Evolutionary conservation across 257 asterid genomes (phyloP), one percentile per base, ranked within the genome.

Genomic region (Scutellaria galericulata): DNA sequence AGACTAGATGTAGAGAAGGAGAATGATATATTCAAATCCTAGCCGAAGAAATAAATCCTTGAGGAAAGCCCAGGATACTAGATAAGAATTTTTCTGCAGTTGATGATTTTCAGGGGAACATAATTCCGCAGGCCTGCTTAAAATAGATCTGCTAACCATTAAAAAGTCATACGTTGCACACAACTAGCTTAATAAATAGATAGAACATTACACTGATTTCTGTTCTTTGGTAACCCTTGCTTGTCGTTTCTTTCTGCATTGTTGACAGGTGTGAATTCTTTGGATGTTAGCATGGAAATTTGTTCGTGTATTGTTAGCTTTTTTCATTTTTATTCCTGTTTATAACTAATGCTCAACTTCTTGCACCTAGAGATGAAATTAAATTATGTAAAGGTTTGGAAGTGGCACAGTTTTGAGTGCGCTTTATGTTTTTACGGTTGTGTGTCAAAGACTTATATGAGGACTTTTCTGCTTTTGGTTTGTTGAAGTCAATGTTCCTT

Each of bases 51-150:
- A 44, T 46, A 41, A 37, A 24, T 78, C 50, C 68, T 57, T 10
- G 70, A 56, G 64, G 53, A 73, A 73, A 12, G 59, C 64, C 53
- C 63, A 56, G 64, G 18, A 2, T 68, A 37, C 58, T 24, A 22
- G 27, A 18, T 47, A 35, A 11, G 47, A 42, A 14, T 48, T 56
- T 50, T 31, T 63, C 50, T 6, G 39, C 64, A 37, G 39, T 20
- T 6, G 46, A 41, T 74, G 68, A 62, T 77, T 74, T 55, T 48
- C 56, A 20, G 45, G 70, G 57, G 64, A 46, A 53, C 56, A 60
- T 12, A 31, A 58, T 54, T 70, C 57, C 7, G 7, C 15, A 68
- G 20, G 47, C 68, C 58, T 51, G 72, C 73, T 24, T 12, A 48
- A 54, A 62, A 60, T 68, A 60, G 24, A 61, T n/a, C 24, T 18